Base-by-base conservation (phyloP, 305 asterid species). In the Fraxinus nigra region DNA sequence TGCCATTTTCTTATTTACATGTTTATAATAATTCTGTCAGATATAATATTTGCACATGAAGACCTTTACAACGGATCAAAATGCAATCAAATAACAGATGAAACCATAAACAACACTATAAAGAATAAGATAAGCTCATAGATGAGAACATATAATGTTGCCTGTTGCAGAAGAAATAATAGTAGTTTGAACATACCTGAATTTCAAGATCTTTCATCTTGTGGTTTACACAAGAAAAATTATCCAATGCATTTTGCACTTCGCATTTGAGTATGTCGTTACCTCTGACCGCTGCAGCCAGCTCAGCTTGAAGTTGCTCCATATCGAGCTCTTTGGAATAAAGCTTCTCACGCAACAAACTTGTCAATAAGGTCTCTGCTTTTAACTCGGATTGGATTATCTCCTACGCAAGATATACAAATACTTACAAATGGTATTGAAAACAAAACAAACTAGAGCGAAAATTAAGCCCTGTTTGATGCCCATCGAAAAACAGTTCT, bases 261-360 rank as follows among this genome's bases (percentile, higher is more conserved):
- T 97, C 98, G 79, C 95, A 90, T 86, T 90, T 92, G 82, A 93
- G 96, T 74, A 92, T 85, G 54, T 97, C 98, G 35, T 90, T 90
- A 78, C 96, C 92, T 85, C 98, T 89, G 76, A 97, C 88, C 16
- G 93, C 91, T 78, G 98, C 92, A 80, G 98, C 98, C 80, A 97
- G 91, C 87, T 97, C 99, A 83, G 98, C 94, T 84, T 90, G 93
- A 85, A 93, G 90, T 87, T 92, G 98, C 84, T 97, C 98, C 75
- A 90, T 82, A 26, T 92, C 97, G 72, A 88, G 87, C 84, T 93
- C 98, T 85, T 90, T 91, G 26, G 97, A 87, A 84, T 92, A 93
- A 79, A 97, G 98, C 85, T 92, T 97, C 85, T 97, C 98, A 59
- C 93, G 89, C 84, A 97, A 78, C 85, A 97, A 87, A 78, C 85